Evolutionary conservation across 2,329 filamentous ascomycete species (phyloP).

Genomic region (Chalara sp.): DNA sequence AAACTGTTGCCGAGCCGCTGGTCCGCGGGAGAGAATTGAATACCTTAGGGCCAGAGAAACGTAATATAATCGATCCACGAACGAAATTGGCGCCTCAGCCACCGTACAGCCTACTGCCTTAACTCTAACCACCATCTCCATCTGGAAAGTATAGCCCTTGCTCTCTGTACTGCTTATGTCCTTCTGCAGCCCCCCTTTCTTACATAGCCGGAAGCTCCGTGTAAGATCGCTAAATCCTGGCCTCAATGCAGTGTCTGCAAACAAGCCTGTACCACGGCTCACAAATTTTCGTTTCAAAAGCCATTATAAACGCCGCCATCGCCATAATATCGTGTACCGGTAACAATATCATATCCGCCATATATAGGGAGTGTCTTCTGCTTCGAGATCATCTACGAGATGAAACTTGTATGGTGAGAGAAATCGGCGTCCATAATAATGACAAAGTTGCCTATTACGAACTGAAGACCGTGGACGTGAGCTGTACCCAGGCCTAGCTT

Average conservation of each 20-base stretch:
- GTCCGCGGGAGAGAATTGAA: too few species aligned
- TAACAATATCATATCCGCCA: slow-evolving; percentile 90
- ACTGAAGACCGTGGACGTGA: slow-evolving; percentile 52
- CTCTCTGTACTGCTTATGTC: slow-evolving; percentile 87
- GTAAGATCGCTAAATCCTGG: slow-evolving; percentile 95
- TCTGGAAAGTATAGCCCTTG: slow-evolving; percentile 98
- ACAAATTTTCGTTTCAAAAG: slow-evolving; percentile 87
- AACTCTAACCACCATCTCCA: slow-evolving; percentile 98
- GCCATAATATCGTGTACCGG: slow-evolving; percentile 87
- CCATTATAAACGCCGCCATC: slow-evolving; percentile 89
- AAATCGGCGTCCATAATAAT: slow-evolving; percentile 99
- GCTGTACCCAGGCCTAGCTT: slow-evolving; percentile 36
- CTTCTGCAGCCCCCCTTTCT: slow-evolving; percentile 80
- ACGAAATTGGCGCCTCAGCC: slow-evolving; percentile 91
- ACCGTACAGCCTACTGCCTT: slow-evolving; percentile 95
- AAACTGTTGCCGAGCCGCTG: too few species aligned
- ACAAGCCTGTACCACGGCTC: slow-evolving; percentile 83
- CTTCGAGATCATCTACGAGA: slow-evolving; percentile 81
- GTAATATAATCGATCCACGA: slow-evolving; percentile 71
- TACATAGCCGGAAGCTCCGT: slow-evolving; percentile 91
- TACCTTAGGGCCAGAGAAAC: too few species aligned
- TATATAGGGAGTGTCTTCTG: slow-evolving; percentile 50
- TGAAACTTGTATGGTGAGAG: slow-evolving; percentile 98
- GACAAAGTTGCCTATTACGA: slow-evolving; percentile 85
- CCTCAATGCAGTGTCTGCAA: slow-evolving; percentile 88